Evolutionary conservation across 495 filamentous ascomycete species (phyloP).

Genomic region (Xylaria palmicola): DNA sequence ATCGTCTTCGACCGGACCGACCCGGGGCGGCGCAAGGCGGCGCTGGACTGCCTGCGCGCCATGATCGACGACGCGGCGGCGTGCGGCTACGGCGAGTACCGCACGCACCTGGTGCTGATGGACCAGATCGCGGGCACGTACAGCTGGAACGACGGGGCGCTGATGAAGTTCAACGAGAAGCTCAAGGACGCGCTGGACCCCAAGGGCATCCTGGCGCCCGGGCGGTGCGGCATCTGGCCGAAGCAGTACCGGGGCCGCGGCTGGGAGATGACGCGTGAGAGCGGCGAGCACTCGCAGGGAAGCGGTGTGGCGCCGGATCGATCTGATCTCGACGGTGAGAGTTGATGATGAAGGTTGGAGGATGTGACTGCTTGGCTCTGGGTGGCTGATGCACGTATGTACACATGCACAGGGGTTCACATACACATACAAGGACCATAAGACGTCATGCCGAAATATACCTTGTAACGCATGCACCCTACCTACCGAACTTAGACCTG

Average conservation of each 20-base stretch:
- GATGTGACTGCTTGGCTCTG: not conserved
- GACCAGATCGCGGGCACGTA: conserved; percentile 61
- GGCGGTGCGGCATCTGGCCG: conserved; percentile 58
- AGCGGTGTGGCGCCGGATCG: conserved; percentile 23
- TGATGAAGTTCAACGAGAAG: conserved; percentile 55
- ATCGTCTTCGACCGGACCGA: conserved; percentile 54
- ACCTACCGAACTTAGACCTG: too few species aligned
- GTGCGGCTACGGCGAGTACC: conserved; percentile 57
- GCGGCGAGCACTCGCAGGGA: conserved; percentile 25
- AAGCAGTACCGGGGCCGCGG: conserved; percentile 43
- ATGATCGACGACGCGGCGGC: conserved; percentile 49
- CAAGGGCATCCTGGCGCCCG: conserved; percentile 57
- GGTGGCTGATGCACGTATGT: not conserved
- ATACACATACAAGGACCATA: too few species aligned
- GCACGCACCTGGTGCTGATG: conserved; percentile 55
- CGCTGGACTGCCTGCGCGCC: conserved; percentile 43
- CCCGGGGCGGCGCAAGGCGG: conserved; percentile 31
- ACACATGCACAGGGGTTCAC: too few species aligned
- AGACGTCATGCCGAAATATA: too few species aligned
- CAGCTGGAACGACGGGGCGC: conserved; percentile 50
- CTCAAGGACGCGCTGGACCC: conserved; percentile 60
- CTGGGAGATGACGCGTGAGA: conserved; percentile 37
- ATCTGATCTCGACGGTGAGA: too few species aligned
- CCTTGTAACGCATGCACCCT: too few species aligned
- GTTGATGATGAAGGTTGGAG: not conserved